phyloP scores from a whole-genome alignment of 768 basidiomycete genomes.

The Suillus lakei region DNA sequence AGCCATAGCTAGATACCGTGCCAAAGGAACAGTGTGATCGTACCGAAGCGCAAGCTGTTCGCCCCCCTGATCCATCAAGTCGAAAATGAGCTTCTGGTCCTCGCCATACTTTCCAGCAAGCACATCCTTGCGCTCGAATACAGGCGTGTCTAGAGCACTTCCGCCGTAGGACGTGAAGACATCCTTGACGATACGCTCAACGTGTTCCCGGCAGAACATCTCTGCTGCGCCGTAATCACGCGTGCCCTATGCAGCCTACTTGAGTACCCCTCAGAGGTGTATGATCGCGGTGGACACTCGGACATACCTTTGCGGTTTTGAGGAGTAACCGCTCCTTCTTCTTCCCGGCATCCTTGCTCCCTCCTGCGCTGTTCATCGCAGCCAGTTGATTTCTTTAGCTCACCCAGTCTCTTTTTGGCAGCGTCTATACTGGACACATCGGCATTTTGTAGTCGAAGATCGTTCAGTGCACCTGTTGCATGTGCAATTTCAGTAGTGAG shows the following conservation, averaged over 20 bases:
- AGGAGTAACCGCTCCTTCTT: conserved; percentile 76
- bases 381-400: conserved; percentile 66
- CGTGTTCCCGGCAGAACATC: conserved; percentile 89
- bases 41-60: conserved; percentile 94
- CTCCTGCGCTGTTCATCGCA: conserved; percentile 39
- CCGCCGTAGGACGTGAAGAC: conserved; percentile 91
- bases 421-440: conserved; percentile 58
- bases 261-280: conserved; percentile 20
- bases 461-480: conserved; percentile 62
- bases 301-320: conserved; percentile 90
- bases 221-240: conserved; percentile 92
- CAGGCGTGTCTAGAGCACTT: conserved; percentile 93
- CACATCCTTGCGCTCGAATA: conserved; percentile 97
- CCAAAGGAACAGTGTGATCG: conserved; percentile 97
- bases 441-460: conserved; percentile 60
- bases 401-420: conserved; percentile 69
- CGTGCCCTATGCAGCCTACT: conserved; percentile 68
- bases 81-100: conserved; percentile 96
- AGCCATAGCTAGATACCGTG: conserved; percentile 93
- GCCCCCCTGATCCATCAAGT: conserved; percentile 96
- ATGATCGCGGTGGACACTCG: neutral
- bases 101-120: conserved; percentile 97
- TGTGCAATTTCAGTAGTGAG: conserved; percentile 59
- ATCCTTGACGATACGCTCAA: conserved; percentile 87
- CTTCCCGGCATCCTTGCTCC: conserved; percentile 52